Evolutionary conservation across 306 rosid species (phyloP).

Genomic region (Corylus avellana): DNA sequence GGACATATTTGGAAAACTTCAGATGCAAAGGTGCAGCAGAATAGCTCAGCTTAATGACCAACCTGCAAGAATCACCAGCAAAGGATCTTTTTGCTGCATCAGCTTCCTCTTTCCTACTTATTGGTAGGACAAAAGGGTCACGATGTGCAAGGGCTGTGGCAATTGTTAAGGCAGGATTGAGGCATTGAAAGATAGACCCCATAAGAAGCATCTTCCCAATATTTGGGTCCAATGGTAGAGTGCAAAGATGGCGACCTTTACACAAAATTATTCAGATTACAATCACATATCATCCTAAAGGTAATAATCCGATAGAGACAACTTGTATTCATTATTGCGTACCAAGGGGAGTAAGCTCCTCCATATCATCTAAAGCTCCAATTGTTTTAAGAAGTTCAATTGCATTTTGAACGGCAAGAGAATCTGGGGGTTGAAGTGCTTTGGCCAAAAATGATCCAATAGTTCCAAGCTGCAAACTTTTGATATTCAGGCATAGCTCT

Average conservation of each 20-base stretch:
- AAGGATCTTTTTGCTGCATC: conserved; percentile 78
- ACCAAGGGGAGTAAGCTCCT: conserved; percentile 98
- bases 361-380: conserved; percentile 82
- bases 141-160: conserved; percentile 96
- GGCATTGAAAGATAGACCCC: conserved; percentile 98
- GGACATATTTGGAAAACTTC: conserved; percentile 8
- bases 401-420: conserved; percentile 93
- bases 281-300: conserved; percentile 17
- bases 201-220: conserved; percentile 97
- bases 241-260: neutral
- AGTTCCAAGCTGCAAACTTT: conserved; percentile 91
- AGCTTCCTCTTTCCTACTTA: conserved; percentile 88
- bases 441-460: conserved; percentile 84
- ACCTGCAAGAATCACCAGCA: conserved; percentile 97
- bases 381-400: conserved; percentile 86
- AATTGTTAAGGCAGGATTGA: conserved; percentile 87
- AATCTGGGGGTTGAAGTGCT: conserved; percentile 99
- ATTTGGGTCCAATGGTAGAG: conserved; percentile 96
- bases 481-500: conserved; percentile 94
- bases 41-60: conserved; percentile 19
- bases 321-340: conserved; percentile 24
- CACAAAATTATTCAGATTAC: conserved; percentile 27
- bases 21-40: conserved; percentile 14
- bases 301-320: conserved; percentile 25
- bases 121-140: conserved; percentile 93